Evolutionary conservation across 495 filamentous ascomycete genomes (phyloP), one percentile per base, ranked within the genome.

Genomic region (Neurospora hispaniola): DNA sequence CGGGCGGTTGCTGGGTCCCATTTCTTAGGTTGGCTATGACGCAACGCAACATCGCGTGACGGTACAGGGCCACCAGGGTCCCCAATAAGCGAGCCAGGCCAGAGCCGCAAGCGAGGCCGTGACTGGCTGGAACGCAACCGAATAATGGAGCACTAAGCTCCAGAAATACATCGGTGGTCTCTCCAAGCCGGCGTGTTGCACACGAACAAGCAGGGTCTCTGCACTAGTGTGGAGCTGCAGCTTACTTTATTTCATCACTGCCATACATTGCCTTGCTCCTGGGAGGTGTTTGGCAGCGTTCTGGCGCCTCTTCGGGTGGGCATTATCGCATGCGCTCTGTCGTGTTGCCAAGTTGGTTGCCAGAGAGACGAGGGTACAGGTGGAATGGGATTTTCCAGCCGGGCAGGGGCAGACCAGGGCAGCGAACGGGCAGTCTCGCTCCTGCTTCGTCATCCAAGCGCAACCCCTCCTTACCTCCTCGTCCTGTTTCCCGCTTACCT

Each of bases 21-120:
- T 66, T 66, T 27, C 16, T 62, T 38, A 66, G 27, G 23, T 38
- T 62, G 54, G 54, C 54, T 66, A 66, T 66, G 54, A 66, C 54
- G 54, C 54, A 66, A 66, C 54, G 54, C 54, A 66, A 66, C 54
- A 66, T 66, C 54, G 54, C 54, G 54, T 66, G 54, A 66, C 54
- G 54, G 54, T 66, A 66, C 14, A 66, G 27, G 35, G 54, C 54
- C 54, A 66, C 54, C 54, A 35, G 54, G 48, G 27, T 12, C 27
- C 54, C 54, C 35, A 38, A 35, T 66, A 66, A 66, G 27, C 54
- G 54, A 66, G 14, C 54, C 31, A 38, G 54, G 27, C 54, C 54
- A 35, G 54, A 66, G 54, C 54, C 27, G 54, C 54, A 14, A 66
- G 54, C 27, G 54, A 66, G 23, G 54, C 54, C 27, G 27, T 66